A percentile compares a stretch with the other conserved stretches of the same genome.
Evolutionary conservation across 305 asterid species (phyloP).

Genomic region (Fraxinus baroniana): DNA sequence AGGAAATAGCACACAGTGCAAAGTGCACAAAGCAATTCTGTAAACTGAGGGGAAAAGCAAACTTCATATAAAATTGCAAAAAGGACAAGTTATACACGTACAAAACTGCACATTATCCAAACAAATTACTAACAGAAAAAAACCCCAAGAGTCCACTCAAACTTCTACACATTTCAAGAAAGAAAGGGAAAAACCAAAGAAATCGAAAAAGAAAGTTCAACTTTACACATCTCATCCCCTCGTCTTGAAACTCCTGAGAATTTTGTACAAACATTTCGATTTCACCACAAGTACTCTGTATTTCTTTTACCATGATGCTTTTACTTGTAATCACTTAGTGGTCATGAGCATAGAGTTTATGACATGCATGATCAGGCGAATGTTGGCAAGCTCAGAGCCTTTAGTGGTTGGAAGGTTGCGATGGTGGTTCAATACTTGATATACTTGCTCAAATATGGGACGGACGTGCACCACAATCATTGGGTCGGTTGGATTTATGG

Average conservation of each 20-base stretch:
- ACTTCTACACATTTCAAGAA: constrained; percentile 11
- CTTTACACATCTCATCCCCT: constrained; percentile 16
- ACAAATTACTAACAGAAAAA: background rate
- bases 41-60: background rate
- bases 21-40: background rate
- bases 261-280: constrained; percentile 24
- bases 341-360: constrained; percentile 81
- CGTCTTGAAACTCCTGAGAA: background rate
- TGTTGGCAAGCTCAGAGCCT: constrained; percentile 15
- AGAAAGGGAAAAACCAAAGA: background rate
- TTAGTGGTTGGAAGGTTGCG: constrained; percentile 16
- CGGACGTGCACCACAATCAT: constrained; percentile 77
- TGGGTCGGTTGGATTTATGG: constrained; percentile 59
- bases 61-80: background rate
- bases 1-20: background rate
- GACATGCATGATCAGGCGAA: constrained; percentile 79
- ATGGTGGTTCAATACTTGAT: constrained; percentile 39
- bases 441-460: constrained; percentile 57
- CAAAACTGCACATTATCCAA: constrained; percentile 2
- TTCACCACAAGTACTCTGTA: background rate
- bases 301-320: background rate
- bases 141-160: constrained; percentile 11
- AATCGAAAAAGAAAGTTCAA: constrained; percentile 10
- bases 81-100: background rate
- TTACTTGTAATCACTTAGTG: constrained; percentile 44